phyloP scores from a whole-genome alignment of 768 basidiomycete genomes.

The Lentinula edodes region DNA sequence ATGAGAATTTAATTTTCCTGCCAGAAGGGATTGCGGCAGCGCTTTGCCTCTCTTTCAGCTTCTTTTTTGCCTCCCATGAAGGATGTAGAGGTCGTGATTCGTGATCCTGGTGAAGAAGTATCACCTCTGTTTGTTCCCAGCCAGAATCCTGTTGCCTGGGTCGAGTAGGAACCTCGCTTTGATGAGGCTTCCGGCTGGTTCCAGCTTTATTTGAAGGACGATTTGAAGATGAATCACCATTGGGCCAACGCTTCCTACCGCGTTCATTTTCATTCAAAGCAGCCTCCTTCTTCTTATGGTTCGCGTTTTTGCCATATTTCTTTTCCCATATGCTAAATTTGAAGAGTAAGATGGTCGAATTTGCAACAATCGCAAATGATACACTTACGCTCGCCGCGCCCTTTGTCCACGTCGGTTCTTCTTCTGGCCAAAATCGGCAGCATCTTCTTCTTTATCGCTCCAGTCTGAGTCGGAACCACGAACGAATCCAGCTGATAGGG shows the following conservation, averaged over 20 bases:
- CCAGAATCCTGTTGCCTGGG: neutral
- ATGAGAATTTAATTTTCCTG: constrained; percentile 75
- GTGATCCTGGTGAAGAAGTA: constrained; percentile 6
- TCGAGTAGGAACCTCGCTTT: neutral
- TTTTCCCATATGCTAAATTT: constrained; percentile 92
- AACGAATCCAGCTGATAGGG: constrained; percentile 80
- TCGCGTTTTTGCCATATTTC: constrained; percentile 87
- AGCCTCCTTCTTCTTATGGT: constrained; percentile 75
- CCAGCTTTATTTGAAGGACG: neutral
- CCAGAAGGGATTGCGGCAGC: constrained; percentile 59
- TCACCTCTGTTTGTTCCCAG: neutral
- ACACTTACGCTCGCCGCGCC: constrained; percentile 87
- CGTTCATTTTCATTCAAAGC: constrained; percentile 10
- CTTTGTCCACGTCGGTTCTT: constrained; percentile 92
- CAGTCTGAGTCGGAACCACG: constrained; percentile 78
- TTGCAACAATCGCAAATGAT: neutral
- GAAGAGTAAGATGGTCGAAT: constrained; percentile 1
- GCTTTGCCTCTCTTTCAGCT: constrained; percentile 65
- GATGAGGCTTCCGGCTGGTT: neutral
- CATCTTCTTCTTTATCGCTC: constrained; percentile 56
- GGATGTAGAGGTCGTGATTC: constrained; percentile 63
- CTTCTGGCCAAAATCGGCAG: constrained; percentile 47
- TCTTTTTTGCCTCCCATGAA: constrained; percentile 93
- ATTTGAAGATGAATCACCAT: neutral
- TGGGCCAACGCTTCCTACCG: constrained; percentile 8